A percentile compares a stretch with the other conserved stretches of the same genome.
phyloP scores from a whole-genome alignment of 257 asterid species.

The Catharanthus roseus region DNA sequence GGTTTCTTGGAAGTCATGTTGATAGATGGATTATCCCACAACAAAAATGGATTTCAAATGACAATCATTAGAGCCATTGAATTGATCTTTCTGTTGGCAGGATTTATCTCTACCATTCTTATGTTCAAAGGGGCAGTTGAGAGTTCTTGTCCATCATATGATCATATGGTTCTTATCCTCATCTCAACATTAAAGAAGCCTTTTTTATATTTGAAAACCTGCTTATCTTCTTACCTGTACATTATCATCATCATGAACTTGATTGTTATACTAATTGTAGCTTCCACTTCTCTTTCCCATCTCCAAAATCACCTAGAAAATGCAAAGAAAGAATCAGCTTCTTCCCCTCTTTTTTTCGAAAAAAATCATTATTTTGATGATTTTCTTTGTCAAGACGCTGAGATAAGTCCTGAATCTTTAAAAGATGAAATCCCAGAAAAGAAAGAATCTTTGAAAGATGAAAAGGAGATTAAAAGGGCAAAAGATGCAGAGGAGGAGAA shows the following conservation, averaged over 20 bases:
- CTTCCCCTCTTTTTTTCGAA: no score
- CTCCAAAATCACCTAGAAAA: no score
- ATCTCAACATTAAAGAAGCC: slow-evolving; percentile 21
- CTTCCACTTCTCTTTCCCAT: slow-evolving; percentile 38
- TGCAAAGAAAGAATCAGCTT: neutral
- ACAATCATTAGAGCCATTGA: slow-evolving; percentile 36
- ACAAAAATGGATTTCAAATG: slow-evolving; percentile 25
- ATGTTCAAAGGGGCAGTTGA: slow-evolving; percentile 30
- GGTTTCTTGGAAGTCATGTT: slow-evolving; percentile 22
- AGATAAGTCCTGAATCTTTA: no score
- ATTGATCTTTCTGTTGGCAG: slow-evolving; percentile 40
- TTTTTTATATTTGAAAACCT: slow-evolving; percentile 25
- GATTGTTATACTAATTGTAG: slow-evolving; percentile 37
- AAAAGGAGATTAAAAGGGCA: neutral
- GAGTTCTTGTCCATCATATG: slow-evolving; percentile 22
- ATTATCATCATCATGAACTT: slow-evolving; percentile 41
- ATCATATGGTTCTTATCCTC: slow-evolving; percentile 18
- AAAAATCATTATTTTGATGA: no score
- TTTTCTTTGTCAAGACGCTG: no score
- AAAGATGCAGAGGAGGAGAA: no score
- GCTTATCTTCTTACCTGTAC: slow-evolving; percentile 41
- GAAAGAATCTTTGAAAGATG: neutral
- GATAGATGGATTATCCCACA: slow-evolving; percentile 24
- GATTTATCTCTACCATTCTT: slow-evolving; percentile 27
- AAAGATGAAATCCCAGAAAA: no score